phyloP scores from a whole-genome alignment of 1,139 yeast species.

The Geotrichum fermentans region DNA sequence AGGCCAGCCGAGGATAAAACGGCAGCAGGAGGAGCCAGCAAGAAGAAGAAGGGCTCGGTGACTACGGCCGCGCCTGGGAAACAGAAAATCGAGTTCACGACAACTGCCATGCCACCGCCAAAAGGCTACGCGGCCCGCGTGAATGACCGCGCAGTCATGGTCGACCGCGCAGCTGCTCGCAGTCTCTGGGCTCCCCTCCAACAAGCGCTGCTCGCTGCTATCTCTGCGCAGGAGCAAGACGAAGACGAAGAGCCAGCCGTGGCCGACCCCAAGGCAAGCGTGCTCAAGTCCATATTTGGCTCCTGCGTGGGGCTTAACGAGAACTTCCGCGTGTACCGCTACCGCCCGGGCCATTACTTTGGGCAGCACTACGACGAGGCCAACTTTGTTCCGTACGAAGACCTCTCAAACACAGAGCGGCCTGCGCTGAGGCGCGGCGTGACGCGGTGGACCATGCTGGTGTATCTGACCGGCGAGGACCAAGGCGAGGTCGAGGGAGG shows the following conservation, averaged over 20 bases:
- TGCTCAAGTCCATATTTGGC: slow-evolving; percentile 34
- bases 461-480: slow-evolving; percentile 52
- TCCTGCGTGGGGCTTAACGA: slow-evolving; percentile 53
- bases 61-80: not conserved
- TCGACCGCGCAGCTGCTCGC: slow-evolving; percentile 42
- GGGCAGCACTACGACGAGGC: slow-evolving; percentile 63
- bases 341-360: slow-evolving; percentile 55
- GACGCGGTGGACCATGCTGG: slow-evolving; percentile 57
- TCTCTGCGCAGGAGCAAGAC: slow-evolving; percentile 16
- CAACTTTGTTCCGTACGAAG: slow-evolving; percentile 38
- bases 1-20: slow-evolving; percentile 42
- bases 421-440: slow-evolving; percentile 32
- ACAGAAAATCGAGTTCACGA: slow-evolving; percentile 18
- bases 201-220: slow-evolving; percentile 12
- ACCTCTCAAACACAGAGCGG: not conserved
- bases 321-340: slow-evolving; percentile 54
- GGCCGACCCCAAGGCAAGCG: slow-evolving; percentile 1
- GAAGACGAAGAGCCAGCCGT: slow-evolving; percentile 17
- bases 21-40: not conserved
- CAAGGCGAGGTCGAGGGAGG: slow-evolving; percentile 57
- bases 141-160: slow-evolving; percentile 49
- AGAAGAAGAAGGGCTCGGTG: not conserved
- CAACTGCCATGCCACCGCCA: slow-evolving; percentile 24
- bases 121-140: slow-evolving; percentile 56
- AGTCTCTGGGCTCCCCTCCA: slow-evolving; percentile 46